These are phyloP conservation scores for Amanita rimosa DNA, from an alignment of 768 basidiomycete species.

Conservation along the genomic window DNA sequence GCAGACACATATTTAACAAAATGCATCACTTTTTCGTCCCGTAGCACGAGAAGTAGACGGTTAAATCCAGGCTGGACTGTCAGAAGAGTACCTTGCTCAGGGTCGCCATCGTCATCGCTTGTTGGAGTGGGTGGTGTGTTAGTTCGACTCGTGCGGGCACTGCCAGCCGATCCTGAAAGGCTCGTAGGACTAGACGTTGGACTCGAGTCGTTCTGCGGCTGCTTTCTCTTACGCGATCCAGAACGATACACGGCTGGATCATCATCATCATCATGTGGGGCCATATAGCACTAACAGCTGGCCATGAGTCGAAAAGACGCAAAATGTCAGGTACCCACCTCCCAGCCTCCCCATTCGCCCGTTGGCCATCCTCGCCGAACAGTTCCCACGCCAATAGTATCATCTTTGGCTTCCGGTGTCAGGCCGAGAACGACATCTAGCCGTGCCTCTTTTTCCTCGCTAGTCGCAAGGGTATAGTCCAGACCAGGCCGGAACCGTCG, in stretches of 20 bases:
- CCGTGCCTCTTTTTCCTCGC: conserved; percentile 69
- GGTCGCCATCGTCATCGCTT: conserved; percentile 11
- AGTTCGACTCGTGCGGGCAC: not conserved
- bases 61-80: conserved; percentile 89
- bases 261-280: conserved; percentile 88
- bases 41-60: conserved; percentile 73
- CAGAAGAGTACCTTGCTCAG: conserved; percentile 67
- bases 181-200: not conserved
- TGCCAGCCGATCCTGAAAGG: not conserved
- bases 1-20: conserved; percentile 95
- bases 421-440: conserved; percentile 82
- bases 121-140: conserved; percentile 4
- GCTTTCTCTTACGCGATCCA: conserved; percentile 33
- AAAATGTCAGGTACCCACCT: conserved; percentile 41
- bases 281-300: conserved; percentile 75
- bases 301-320: not conserved
- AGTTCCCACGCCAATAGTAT: conserved; percentile 16
- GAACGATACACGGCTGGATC: conserved; percentile 91
- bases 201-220: conserved; percentile 10
- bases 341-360: conserved; percentile 90
- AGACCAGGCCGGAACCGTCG: conserved; percentile 85
- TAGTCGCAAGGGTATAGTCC: conserved; percentile 91
- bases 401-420: conserved; percentile 49
- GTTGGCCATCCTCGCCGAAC: conserved; percentile 43
- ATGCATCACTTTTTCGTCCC: conserved; percentile 87